Evolutionary conservation across 75 land plant genomes (phyloP), one percentile per base, ranked within the genome.

Genomic region (Adiantum capillusveneris): DNA sequence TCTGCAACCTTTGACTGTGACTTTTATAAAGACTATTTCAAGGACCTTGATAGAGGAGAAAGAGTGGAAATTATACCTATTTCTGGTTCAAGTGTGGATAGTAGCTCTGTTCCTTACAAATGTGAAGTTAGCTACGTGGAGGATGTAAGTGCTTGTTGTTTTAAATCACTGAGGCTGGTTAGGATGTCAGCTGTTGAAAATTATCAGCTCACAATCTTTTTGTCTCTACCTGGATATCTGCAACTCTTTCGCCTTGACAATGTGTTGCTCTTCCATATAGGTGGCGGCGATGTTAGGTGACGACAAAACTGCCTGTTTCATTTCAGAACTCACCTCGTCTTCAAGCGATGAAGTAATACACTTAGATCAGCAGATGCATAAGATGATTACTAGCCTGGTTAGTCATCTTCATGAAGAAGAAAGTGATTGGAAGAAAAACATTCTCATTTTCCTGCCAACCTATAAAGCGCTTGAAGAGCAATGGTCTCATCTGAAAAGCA

Each of bases 1-100:
- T 89, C 95, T 54, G 95, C 95, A 18, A 89, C 95, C 30, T 92
- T 91, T 51, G 90, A 89, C 69, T 83, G 77, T 64, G 20, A 66
- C 49, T 69, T 84, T 59, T 89, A 89, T 49, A 77, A 75, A 54
- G 90, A 85, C 29, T 89, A 89, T 63, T 89, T 89, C 57, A 84
- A 61, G 62, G 90, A 86, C 63, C 80, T 89, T 56, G 88, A 81
- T 26, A 82, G 80, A 60, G 90, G 65, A 39, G 88, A 88, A 62
- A 79, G 77, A 55, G 77, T 89, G 2, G 82, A 89, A 59, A 81
- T 80, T 46, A 74, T 89, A 52, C 84, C 79, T 54, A 82, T 88
- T 36, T 75, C 85, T 39, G 73, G 51, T 55, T 53, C 73, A 16
- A 24, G 54, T 25, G 34, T 25, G 29, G 24, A 60, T 37, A 14